Conservation (phyloP, 352 stramenopile genomes). For the Pythium volutum region DNA sequence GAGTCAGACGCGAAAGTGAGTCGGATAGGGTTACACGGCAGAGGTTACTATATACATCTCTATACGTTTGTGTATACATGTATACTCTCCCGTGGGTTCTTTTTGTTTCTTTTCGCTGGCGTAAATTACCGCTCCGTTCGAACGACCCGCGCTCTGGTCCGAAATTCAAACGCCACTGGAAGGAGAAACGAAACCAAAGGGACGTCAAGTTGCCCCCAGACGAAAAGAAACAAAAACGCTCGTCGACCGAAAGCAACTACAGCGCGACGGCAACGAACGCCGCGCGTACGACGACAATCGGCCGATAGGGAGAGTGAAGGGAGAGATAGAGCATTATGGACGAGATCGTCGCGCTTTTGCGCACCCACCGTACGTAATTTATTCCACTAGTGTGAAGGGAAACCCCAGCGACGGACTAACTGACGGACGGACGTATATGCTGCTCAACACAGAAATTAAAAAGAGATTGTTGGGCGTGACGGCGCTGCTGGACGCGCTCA, state of each 20-base stretch:
- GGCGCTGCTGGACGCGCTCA: constrained; percentile 46
- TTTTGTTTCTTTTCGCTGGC: constrained; percentile 2
- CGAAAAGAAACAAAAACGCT: constrained; percentile 5
- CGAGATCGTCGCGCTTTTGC: constrained; percentile 51
- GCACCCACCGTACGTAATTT: constrained; percentile 43
- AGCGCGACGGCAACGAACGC: constrained; percentile 9
- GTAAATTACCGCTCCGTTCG: constrained; percentile 13
- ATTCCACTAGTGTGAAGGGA: neutral
- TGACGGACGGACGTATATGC: neutral
- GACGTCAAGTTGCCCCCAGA: constrained; percentile 17
- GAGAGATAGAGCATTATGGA: constrained; percentile 29
- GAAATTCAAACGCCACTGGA: constrained; percentile 15
- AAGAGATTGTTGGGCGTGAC: constrained; percentile 72
- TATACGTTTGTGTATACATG: no score
- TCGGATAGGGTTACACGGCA: constrained; percentile 1
- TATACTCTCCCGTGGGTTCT: neutral
- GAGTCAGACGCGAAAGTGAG: neutral
- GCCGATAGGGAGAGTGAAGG: neutral
- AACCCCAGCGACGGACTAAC: neutral
- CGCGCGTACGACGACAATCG: neutral
- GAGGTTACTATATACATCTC: neutral
- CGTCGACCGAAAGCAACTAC: constrained; percentile 1
- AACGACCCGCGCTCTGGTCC: constrained; percentile 2
- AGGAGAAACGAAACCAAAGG: constrained; percentile 2
- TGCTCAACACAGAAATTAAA: constrained; percentile 60